Evolutionary conservation across 2,329 filamentous ascomycete genomes (phyloP), one percentile per base, ranked within the genome.

Genomic region (Microascus cirrosus): DNA sequence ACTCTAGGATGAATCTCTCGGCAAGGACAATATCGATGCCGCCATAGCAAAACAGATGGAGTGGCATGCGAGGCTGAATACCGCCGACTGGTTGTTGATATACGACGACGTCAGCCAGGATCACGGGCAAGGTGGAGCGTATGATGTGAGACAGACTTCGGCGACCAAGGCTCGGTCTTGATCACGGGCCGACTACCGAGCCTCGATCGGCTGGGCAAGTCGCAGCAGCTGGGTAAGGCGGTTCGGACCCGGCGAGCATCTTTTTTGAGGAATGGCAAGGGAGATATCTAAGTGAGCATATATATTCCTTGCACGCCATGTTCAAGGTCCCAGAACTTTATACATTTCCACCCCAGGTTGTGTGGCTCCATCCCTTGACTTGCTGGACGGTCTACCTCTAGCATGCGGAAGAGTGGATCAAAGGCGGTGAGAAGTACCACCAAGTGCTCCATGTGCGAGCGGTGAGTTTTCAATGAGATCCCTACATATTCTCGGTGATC

Each of bases 91-190:
- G 70, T 62, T 72, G n/a, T 60, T 72, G 48, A 59, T 71, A 24
- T 63, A 68, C 35, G 69, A 72, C 63, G 71, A 71, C 57, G 62
- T 70, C 54, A 68, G 72, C 61, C 63, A 61, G 60, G 65, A 63
- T 34, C 32, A 55, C 25, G 60, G 61, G 35, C 59, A 56, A 48
- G 61, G 54, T 35, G 36, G 60, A 32, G 60, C 60, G 8, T 66
- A 63, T 58, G 61, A 69, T 60, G 51, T 67, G 32, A 55, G 58
- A 48, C 54, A 36, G 67, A 66, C 53, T 45, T 67, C 2, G 59
- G 59, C 34, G 61, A 66, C 56, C 64, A 69, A 35, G 67, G 68
- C 35, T 63, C 62, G 50, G 58, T 67, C 13, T 50, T 70, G 10
- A 60, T 69, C 53, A 70, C 67, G 3, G 69, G 64, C 22, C 61